A percentile compares a stretch with the other conserved stretches of the same genome.
These are phyloP conservation scores for Phaeolepiota aurea DNA, from an alignment of 768 basidiomycete genomes.

Conservation along the genomic window DNA sequence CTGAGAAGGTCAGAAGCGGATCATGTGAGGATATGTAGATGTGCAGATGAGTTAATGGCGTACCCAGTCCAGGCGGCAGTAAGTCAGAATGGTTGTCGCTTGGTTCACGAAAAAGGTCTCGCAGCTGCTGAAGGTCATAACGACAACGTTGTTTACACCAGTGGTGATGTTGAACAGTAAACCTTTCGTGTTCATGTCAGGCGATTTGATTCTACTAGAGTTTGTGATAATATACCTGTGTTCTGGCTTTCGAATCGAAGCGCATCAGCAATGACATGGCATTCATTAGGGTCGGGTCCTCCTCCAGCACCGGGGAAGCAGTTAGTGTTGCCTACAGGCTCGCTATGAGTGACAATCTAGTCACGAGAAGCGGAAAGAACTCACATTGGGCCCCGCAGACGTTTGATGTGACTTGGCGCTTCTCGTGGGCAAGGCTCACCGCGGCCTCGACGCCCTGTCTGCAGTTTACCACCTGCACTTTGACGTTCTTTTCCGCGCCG, in stretches of 20 bases:
- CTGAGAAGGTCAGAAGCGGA: constrained; percentile 19
- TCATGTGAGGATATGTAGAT: too few species aligned
- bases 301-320: constrained; percentile 38
- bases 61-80: constrained; percentile 41
- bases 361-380: too few species aligned
- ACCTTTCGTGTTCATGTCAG: constrained; percentile 12
- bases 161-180: constrained; percentile 22
- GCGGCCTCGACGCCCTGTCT: background rate
- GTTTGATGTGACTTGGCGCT: constrained; percentile 22
- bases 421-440: constrained; percentile 6
- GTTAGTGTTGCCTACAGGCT: constrained; percentile 32
- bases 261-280: constrained; percentile 40
- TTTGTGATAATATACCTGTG: constrained; percentile 22
- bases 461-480: constrained; percentile 26
- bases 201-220: too few species aligned
- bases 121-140: constrained; percentile 33
- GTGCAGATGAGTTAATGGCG: too few species aligned
- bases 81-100: constrained; percentile 27
- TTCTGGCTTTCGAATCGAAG: constrained; percentile 38
- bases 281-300: constrained; percentile 42
- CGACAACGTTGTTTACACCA: constrained; percentile 28
- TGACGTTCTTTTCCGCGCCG: constrained; percentile 34
- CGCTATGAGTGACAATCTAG: too few species aligned
- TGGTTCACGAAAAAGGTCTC: constrained; percentile 43
- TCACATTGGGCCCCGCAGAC: constrained; percentile 34